Evolutionary conservation across 345 rosid genomes (phyloP), one percentile per base, ranked within the genome.

Genomic region (Arabidopsis suecica): DNA sequence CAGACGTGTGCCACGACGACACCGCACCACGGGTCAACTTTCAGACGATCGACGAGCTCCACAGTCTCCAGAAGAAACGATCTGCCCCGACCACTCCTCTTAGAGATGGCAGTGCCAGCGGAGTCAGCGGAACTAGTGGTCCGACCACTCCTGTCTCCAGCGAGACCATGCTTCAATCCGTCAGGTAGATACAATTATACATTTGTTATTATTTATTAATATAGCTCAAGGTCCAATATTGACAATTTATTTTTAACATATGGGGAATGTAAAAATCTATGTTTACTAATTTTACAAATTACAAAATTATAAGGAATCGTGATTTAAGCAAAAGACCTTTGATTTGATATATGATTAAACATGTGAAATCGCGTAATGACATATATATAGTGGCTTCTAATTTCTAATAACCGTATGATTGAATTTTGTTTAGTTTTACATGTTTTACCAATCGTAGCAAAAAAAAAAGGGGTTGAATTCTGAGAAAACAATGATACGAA

Each of bases 11-110:
- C 62, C 93, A 86, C 9, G 93, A 91, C 23, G 96, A 86, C 75
- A 88, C 87, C 3, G 79, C 84, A 1, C 42, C 88, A 3, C 74
- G 84, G 12, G 96, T 91, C 6, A 90, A 81, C 77, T 96, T 86
- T 6, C 91, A 91, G 83, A 94, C 97, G 2, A 85, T 94, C 22
- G 98, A 94, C 65, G 96, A 94, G 86, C 97, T 94, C 58, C 98
- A 94, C 71, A 88, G 85, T 33, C 88, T 90, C 33, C 98, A 94
- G 81, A 90, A 30, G 91, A 94, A 94, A 87, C 78, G 80, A 71
- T 94, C 98, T 6, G 85, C 92, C 5, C 98, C 98, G 1, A 82
- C 78, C 13, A 90, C 97, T 14, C 98, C 98, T 1, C 79, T 74
- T 16, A 75, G 74, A 16, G 89, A 83, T 1, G 66, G 79, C 0